phyloP scores from a whole-genome alignment of 345 rosid genomes.

The Brassica nigra region DNA sequence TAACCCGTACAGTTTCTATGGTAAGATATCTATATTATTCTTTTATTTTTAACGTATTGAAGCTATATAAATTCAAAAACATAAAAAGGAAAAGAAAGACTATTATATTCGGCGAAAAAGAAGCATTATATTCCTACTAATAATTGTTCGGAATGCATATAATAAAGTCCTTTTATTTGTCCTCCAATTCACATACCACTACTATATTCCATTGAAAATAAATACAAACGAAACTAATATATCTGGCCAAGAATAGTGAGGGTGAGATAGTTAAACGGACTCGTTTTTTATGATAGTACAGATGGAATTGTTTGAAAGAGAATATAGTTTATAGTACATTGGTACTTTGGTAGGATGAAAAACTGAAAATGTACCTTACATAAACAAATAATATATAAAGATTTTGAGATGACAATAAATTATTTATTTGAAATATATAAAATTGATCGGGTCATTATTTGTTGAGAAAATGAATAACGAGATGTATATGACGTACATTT shows the following conservation, averaged over 20 bases:
- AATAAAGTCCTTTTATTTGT: neutral
- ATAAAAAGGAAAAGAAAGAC: neutral
- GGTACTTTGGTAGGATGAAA: neutral
- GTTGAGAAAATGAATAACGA: neutral
- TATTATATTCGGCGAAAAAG: constrained; percentile 15
- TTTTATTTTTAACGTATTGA: neutral
- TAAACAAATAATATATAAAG: neutral
- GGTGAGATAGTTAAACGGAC: neutral
- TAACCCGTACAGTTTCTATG: constrained; percentile 15
- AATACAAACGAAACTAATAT: neutral
- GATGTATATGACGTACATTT: neutral
- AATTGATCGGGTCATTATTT: neutral
- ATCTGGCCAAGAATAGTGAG: neutral
- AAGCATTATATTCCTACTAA: constrained; percentile 7
- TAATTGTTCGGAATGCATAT: neutral
- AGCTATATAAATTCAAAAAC: neutral
- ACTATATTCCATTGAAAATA: constrained; percentile 4
- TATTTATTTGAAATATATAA: neutral
- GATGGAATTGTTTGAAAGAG: neutral
- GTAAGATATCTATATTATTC: neutral
- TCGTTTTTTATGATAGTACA: neutral
- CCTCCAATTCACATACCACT: constrained; percentile 11
- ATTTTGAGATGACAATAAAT: neutral
- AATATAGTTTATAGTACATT: neutral
- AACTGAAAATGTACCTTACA: neutral